Base-by-base conservation (phyloP, 2,329 filamentous ascomycete species). In the Triangularia setosa region DNA sequence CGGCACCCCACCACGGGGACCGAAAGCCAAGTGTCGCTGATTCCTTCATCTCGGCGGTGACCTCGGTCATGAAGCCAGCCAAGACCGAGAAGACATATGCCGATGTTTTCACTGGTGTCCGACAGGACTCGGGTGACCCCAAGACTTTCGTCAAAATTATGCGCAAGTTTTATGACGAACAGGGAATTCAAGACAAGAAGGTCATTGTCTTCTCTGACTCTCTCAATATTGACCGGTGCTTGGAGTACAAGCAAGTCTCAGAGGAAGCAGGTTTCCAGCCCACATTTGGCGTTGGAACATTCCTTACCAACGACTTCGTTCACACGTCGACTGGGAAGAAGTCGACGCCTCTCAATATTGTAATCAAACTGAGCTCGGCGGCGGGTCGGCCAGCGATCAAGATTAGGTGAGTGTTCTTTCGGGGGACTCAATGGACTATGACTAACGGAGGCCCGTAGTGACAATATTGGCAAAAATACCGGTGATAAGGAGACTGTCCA, bases 191-290 rank as follows among this genome's bases (percentile, higher is more conserved):
- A 60, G 90, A 90, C 2, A 88, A 88, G 79, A 98, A 98, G 82
- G 87, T 86, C 0, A 90, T 99, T 65, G 94, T 99, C 2, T 99
- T 98, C 75, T 98, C 94, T 0, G 95, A 99, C 77, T 96, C 93
- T 4, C 80, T 99, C 64, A 91, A 98, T 74, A 91, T 97, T 58
- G 93, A 97, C 40, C 86, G 89, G 62, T 97, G 94, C 74, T 81
- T 98, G 58, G 87, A 96, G 75, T 99, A 98, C 80, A 96, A 96
- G 81, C 80, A 86, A 64, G 84, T 92, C 27, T 90, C 93, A 0
- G 92, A 97, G 69, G 84, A 87, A 44, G 86, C 88, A 14, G 91
- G 91, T 1, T 93, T 99, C 76, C 85, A 88, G 65, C 90, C 94
- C 12, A 91, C 90, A 0, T 99, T 99, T 79, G 95, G 95, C 66